A percentile compares a stretch with the other conserved stretches of the same genome.
Evolutionary conservation across 73 alveolate genomes (phyloP).

Genomic region (Tetrahymena thermophila): DNA sequence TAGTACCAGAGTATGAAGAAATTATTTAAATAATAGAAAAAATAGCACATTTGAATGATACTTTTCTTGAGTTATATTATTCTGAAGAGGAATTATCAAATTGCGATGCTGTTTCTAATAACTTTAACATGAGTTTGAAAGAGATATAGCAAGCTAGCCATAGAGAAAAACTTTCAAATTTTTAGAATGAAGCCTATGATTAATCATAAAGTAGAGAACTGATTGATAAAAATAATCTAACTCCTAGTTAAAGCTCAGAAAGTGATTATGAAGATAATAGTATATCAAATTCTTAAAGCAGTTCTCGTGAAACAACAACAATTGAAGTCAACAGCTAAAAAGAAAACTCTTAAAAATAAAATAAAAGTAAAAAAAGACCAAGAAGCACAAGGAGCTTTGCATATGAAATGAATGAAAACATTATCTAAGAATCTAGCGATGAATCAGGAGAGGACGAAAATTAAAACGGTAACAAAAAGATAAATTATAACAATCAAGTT

Average conservation of each 20-base stretch:
- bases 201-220: background rate
- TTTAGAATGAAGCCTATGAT: background rate
- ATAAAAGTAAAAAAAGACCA: background rate
- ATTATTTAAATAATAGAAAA: background rate
- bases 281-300: background rate
- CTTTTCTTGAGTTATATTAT: background rate
- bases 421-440: background rate
- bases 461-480: background rate
- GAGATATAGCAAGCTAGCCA: background rate
- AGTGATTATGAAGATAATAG: background rate
- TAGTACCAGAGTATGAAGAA: background rate
- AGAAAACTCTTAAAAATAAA: background rate
- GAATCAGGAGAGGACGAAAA: background rate
- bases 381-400: background rate
- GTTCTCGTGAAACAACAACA: background rate
- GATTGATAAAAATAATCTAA: background rate
- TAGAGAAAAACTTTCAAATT: background rate
- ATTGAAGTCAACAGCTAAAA: background rate
- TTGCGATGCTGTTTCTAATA: background rate
- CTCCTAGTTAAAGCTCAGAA: background rate
- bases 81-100: background rate
- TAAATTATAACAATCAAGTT: background rate
- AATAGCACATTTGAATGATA: background rate
- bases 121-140: background rate
- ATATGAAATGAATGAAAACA: background rate